Percentiles rank a stretch among this genome's conserved stretches.
Evolutionary conservation across 2,329 filamentous ascomycete genomes (phyloP).

Genomic region (Trichoderma gracile): DNA sequence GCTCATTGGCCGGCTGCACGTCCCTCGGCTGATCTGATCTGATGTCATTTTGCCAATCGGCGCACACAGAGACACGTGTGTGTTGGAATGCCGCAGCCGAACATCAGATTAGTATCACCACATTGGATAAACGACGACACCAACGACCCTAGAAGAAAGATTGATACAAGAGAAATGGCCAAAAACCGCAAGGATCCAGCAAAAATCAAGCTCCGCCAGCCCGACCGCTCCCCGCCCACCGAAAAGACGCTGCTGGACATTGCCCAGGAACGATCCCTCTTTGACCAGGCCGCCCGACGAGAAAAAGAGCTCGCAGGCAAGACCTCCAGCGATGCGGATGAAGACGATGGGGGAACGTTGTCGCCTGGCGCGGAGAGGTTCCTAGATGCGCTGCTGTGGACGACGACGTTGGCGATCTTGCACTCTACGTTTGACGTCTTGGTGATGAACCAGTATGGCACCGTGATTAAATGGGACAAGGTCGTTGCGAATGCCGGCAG

Average conservation of each 20-base stretch:
- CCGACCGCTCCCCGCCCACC: slow-evolving; percentile 62
- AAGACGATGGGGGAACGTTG: slow-evolving; percentile 37
- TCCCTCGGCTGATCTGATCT: slow-evolving; percentile 10
- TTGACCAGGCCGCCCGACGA: slow-evolving; percentile 49
- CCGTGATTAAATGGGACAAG: slow-evolving; percentile 60
- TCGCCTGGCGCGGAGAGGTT: slow-evolving; percentile 52
- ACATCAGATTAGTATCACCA: neutral
- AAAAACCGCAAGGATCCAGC: slow-evolving; percentile 50
- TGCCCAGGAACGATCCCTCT: slow-evolving; percentile 64
- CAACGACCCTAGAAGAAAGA: neutral
- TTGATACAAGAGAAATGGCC: slow-evolving; percentile 44
- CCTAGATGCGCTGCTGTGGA: slow-evolving; percentile 60
- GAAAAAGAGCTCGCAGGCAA: slow-evolving; percentile 36
- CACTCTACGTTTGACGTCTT: slow-evolving; percentile 79
- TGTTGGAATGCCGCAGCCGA: neutral
- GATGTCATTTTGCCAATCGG: slow-evolving; percentile 26
- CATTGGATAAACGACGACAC: neutral
- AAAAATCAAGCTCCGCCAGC: slow-evolving; percentile 65
- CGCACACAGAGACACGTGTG: slow-evolving; percentile 13
- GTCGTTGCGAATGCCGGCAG: slow-evolving; percentile 55
- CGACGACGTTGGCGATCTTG: slow-evolving; percentile 64
- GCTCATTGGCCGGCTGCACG: slow-evolving; percentile 12
- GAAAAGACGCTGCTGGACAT: slow-evolving; percentile 72
- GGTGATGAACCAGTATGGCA: slow-evolving; percentile 76
- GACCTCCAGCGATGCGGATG: slow-evolving; percentile 31